A percentile compares a stretch with the other conserved stretches of the same genome.
These are phyloP conservation scores for Aspergillus terreus DNA, from an alignment of 2,329 filamentous ascomycete genomes.

Conservation along the genomic window DNA sequence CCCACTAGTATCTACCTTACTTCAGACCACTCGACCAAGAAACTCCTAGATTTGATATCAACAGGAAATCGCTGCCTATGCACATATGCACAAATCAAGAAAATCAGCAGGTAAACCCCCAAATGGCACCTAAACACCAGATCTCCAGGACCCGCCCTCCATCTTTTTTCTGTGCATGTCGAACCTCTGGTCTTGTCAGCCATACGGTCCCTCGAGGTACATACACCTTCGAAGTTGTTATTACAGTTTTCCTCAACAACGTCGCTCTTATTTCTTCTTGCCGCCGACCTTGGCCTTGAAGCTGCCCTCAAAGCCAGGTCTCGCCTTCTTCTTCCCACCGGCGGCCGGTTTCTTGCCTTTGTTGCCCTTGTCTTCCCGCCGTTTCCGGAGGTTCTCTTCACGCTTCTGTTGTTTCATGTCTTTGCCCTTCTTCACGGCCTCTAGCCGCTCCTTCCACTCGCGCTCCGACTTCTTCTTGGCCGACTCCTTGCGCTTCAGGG, in stretches of 20 bases:
- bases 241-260: constrained; percentile 4
- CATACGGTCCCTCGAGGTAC: not conserved
- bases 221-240: constrained; percentile 1
- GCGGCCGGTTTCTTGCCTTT: constrained; percentile 41
- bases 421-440: constrained; percentile 70
- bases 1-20: too few relatives aligned
- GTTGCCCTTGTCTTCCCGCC: constrained; percentile 69
- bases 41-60: constrained; percentile 18
- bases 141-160: constrained; percentile 11
- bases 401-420: constrained; percentile 78
- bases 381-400: constrained; percentile 71
- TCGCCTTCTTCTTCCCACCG: constrained; percentile 49
- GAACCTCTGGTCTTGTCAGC: not conserved
- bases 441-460: constrained; percentile 74
- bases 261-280: constrained; percentile 38
- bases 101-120: constrained; percentile 11
- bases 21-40: not conserved
- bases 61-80: constrained; percentile 25
- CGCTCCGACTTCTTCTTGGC: constrained; percentile 87
- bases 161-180: constrained; percentile 7
- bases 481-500: constrained; percentile 87
- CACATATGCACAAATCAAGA: constrained; percentile 19
- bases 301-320: constrained; percentile 69
- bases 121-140: constrained; percentile 16
- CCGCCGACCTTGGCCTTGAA: constrained; percentile 54